Evolutionary conservation across 2,329 filamentous ascomycete genomes (phyloP).

Genomic region (Colletotrichum liaoningense): DNA sequence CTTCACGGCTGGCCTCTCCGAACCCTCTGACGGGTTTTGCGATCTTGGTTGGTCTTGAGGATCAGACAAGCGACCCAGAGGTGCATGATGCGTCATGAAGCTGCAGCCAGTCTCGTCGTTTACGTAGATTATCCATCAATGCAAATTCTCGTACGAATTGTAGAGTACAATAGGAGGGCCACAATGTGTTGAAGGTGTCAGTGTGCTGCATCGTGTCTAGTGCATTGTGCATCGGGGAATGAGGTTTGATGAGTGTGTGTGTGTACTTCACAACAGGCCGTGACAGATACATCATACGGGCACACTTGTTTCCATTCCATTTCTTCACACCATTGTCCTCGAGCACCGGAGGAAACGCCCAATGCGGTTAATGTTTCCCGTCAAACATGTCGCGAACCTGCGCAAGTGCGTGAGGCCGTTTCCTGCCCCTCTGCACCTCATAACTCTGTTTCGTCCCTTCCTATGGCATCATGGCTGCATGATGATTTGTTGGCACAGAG

Average conservation of each 20-base stretch:
- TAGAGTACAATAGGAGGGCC: neutral
- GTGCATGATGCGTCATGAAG: slow-evolving; percentile 10
- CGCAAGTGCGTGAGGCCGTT: slow-evolving; percentile 4
- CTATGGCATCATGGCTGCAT: neutral
- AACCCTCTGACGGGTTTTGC: neutral
- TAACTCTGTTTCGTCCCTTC: slow-evolving; percentile 17
- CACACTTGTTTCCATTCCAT: neutral
- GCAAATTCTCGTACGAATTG: slow-evolving; percentile 7
- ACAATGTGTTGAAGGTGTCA: neutral
- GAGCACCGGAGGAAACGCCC: neutral
- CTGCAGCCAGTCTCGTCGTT: neutral
- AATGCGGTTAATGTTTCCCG: neutral
- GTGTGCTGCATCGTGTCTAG: neutral
- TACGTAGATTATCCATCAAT: slow-evolving; percentile 27
- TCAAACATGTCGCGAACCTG: neutral
- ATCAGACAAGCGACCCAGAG: slow-evolving; percentile 1
- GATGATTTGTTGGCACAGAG: neutral
- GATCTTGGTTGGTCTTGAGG: neutral
- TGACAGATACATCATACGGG: neutral
- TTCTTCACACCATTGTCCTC: neutral
- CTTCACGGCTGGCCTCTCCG: neutral
- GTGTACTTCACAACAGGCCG: neutral
- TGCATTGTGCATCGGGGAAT: neutral
- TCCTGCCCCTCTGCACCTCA: slow-evolving; percentile 1
- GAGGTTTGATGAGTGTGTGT: neutral